Conservation (phyloP, 1,139 yeast species). For the Yamadazyma sp. region DNA sequence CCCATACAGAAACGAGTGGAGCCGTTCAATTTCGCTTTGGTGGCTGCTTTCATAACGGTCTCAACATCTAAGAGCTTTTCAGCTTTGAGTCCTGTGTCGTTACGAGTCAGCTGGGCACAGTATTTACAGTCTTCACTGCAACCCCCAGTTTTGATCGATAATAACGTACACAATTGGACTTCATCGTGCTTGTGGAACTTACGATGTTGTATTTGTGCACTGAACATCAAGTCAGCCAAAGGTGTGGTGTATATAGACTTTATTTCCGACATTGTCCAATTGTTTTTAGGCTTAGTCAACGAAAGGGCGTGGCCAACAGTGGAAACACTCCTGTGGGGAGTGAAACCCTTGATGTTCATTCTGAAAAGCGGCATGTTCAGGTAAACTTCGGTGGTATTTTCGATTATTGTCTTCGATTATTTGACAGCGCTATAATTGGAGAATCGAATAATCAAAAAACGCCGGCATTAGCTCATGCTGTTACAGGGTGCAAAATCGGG, state of each 20-base stretch:
- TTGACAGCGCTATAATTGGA: no score
- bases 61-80: constrained; percentile 63
- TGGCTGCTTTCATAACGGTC: constrained; percentile 61
- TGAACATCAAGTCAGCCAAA: constrained; percentile 58
- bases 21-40: constrained; percentile 53
- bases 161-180: constrained; percentile 73
- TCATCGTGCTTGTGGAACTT: constrained; percentile 66
- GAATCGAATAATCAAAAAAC: no score
- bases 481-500: background rate
- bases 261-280: constrained; percentile 65
- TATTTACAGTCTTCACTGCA: constrained; percentile 82
- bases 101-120: constrained; percentile 72
- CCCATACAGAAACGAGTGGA: constrained; percentile 84
- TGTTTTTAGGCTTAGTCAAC: constrained; percentile 34
- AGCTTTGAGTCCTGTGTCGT: constrained; percentile 70
- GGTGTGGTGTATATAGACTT: constrained; percentile 63
- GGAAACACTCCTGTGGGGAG: background rate
- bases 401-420: no score
- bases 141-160: constrained; percentile 61
- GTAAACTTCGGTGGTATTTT: no score
- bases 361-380: no score
- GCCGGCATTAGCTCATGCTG: background rate
- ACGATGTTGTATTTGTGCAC: constrained; percentile 67
- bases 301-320: constrained; percentile 5
- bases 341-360: no score